Base-by-base conservation (phyloP, 2,329 filamentous ascomycete species). In the Alternaria sp. region DNA sequence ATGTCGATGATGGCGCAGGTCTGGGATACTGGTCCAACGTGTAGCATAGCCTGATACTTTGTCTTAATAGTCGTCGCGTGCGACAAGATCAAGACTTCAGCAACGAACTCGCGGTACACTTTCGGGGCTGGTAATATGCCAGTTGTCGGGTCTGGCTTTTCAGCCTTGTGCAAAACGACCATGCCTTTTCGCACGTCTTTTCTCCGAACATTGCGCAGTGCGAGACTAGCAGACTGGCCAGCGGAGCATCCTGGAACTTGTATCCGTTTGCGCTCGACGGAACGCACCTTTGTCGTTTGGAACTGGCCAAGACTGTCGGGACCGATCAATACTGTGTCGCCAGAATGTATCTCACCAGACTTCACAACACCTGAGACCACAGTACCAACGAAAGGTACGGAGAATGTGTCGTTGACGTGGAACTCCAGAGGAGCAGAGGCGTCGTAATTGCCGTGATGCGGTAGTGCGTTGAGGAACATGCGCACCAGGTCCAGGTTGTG, bases 1-100 rank as follows among this genome's bases (percentile, higher is more conserved):
- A 99, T 96, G 75, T 97, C 96, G 74, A 99, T 97, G 76, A 99
- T 97, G 11, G 93, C 90, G 76, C 96, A 99, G 0, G 96, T 99
- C 82, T 99, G 96, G 44, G 91, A 93, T 46, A 99, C 92, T 0
- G 96, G 92, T 0, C 96, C 96, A 5, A 99, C 94, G 73, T 99
- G 96, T 21, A 99, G 86, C 94, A 98, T 99, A 1, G 96, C 96
- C 83, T 99, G 96, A 70, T 99, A 99, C 74, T 93, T 95, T 0
- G 90, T 93, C 80, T 97, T 96, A 80, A 99, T 99, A 46, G 96
- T 99, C 0, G 96, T 99, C 0, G 95, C 93, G 75, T 99, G 96
- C 5, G 92, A 96, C 7, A 99, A 86, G 69, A 99, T 98, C 21
- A 99, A 86, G 1, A 99, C 96, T 89, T 96, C 68, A 83, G 92